Evolutionary conservation across 2,329 filamentous ascomycete species (phyloP).

Genomic region (Calonectria multiphialidica): DNA sequence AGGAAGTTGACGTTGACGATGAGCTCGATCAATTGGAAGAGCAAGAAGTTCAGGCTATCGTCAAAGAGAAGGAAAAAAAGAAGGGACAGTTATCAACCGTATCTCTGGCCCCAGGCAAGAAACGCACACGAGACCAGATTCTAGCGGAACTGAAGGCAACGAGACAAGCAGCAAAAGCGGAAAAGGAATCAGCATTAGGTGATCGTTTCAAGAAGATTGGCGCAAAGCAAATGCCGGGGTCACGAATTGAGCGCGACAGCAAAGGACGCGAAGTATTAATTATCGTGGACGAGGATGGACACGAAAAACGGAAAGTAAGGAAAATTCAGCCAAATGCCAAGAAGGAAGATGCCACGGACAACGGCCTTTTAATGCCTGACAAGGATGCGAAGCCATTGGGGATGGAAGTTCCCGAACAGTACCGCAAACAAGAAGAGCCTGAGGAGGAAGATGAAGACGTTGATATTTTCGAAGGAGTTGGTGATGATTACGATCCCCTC

Average conservation of each 20-base stretch:
- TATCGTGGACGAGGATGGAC: conserved; percentile 74
- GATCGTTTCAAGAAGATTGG: conserved; percentile 76
- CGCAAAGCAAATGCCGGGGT: conserved; percentile 63
- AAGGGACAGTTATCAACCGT: conserved; percentile 71
- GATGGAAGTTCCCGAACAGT: conserved; percentile 75
- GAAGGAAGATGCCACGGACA: conserved; percentile 50
- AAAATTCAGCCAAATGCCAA: conserved; percentile 59
- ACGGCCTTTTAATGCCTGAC: conserved; percentile 64
- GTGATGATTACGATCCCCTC: conserved; percentile 76
- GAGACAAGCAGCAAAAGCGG: conserved; percentile 69
- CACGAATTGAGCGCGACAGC: conserved; percentile 70
- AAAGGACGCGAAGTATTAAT: conserved; percentile 75
- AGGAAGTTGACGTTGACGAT: conserved; percentile 67
- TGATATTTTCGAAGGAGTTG: conserved; percentile 75
- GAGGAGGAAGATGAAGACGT: conserved; percentile 67
- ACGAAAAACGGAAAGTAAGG: conserved; percentile 74
- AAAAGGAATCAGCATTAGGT: conserved; percentile 65
- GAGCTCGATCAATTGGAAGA: conserved; percentile 72
- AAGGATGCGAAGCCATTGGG: conserved; percentile 70
- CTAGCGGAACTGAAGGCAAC: conserved; percentile 75
- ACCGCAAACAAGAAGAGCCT: conserved; percentile 59
- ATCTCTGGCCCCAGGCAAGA: conserved; percentile 66
- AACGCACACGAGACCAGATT: conserved; percentile 75
- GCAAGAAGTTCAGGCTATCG: conserved; percentile 65
- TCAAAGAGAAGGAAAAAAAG: conserved; percentile 67